phyloP scores from a whole-genome alignment of 257 asterid species.

The Rehmannia glutinosa region DNA sequence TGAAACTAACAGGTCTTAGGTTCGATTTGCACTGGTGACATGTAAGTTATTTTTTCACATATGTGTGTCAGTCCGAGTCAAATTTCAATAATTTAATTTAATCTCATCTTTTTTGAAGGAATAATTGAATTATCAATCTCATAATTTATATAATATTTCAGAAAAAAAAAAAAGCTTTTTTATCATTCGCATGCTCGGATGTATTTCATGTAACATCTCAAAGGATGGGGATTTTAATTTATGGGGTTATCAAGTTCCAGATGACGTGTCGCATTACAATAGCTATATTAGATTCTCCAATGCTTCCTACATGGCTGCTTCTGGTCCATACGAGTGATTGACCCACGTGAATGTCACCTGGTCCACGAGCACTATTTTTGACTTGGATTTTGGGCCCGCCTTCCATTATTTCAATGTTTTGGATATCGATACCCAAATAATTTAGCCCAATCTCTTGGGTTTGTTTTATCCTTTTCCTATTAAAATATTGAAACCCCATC shows the following conservation, averaged over 20 bases:
- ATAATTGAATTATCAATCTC: too few relatives aligned
- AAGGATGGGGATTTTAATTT: not conserved
- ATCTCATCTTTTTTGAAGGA: too few relatives aligned
- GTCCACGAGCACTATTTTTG: slow-evolving; percentile 9
- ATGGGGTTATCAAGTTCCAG: not conserved
- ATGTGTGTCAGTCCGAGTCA: too few relatives aligned
- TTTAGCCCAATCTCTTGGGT: not conserved
- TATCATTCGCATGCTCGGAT: slow-evolving; percentile 10
- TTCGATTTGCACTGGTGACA: too few relatives aligned
- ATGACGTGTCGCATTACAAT: slow-evolving; percentile 9
- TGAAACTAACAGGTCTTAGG: too few relatives aligned
- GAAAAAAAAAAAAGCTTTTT: too few relatives aligned
- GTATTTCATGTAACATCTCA: too few relatives aligned
- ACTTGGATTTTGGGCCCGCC: slow-evolving; percentile 26
- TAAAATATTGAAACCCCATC: not conserved
- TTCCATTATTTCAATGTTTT: not conserved
- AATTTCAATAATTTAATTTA: too few relatives aligned
- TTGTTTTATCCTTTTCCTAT: not conserved
- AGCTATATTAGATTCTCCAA: slow-evolving; percentile 6
- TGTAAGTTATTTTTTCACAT: too few relatives aligned
- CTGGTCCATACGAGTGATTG: slow-evolving; percentile 6
- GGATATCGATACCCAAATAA: not conserved
- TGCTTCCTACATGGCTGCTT: slow-evolving; percentile 18
- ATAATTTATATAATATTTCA: too few relatives aligned
- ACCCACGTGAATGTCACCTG: slow-evolving; percentile 27